These are phyloP conservation scores for Cryptococcus sp. DNA, from an alignment of 1,284 basidiomycete genomes.

Conservation along the genomic window DNA sequence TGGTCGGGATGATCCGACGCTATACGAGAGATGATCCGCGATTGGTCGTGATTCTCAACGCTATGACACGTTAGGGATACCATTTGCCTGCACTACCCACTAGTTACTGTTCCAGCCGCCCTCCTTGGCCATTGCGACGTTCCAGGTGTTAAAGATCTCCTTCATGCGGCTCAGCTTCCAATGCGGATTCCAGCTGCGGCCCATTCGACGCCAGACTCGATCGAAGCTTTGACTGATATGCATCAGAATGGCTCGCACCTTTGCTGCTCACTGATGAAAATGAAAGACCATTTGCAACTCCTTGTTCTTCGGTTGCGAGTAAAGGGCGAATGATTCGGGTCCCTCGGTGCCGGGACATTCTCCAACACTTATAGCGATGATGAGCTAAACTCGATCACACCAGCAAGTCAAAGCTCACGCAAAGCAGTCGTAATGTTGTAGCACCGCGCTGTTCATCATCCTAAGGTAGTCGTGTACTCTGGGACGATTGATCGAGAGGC, in stretches of 20 bases:
- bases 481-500: conserved; percentile 62
- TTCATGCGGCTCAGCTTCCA: conserved; percentile 63
- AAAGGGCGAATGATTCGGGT: conserved; percentile 6
- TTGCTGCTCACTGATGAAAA: conserved; percentile 54
- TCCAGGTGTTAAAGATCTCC: conserved; percentile 61
- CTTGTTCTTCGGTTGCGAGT: conserved; percentile 1
- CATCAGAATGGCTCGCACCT: neutral
- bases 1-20: conserved; percentile 63
- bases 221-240: conserved; percentile 2
- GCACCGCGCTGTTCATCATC: conserved; percentile 62
- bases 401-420: neutral
- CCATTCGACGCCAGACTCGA: neutral
- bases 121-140: conserved; percentile 58
- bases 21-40: conserved; percentile 66
- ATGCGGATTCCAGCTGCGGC: conserved; percentile 54
- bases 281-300: conserved; percentile 56
- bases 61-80: conserved; percentile 11
- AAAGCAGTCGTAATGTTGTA: conserved; percentile 10
- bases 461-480: conserved; percentile 65
- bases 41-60: conserved; percentile 51
- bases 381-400: neutral
- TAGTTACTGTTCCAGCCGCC: conserved; percentile 61
- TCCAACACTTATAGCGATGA: conserved; percentile 6
- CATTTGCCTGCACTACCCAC: conserved; percentile 3
- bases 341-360: conserved; percentile 13